Conservation (phyloP, 345 rosid genomes). For the Turnera subulata region DNA sequence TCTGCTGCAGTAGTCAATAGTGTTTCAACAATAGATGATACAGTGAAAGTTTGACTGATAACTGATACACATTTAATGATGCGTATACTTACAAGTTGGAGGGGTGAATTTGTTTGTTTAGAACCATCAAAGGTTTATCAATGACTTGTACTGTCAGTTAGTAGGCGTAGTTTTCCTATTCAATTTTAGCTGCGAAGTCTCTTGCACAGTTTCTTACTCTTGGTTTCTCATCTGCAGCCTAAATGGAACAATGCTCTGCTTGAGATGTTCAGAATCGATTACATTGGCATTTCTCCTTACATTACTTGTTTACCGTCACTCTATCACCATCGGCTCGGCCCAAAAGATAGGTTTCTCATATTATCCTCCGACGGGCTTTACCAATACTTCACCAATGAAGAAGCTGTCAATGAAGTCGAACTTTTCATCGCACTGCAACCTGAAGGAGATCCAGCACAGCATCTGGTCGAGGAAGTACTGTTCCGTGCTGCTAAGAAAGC, state of each 20-base stretch:
- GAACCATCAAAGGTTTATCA: background rate
- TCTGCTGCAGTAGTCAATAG: too few species aligned
- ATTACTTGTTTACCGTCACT: conserved; percentile 71
- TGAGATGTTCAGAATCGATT: conserved; percentile 80
- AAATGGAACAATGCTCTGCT: conserved; percentile 82
- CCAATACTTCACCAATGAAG: conserved; percentile 78
- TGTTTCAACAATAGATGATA: too few species aligned
- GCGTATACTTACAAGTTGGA: too few species aligned
- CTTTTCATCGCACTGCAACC: conserved; percentile 72
- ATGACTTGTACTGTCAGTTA: too few species aligned
- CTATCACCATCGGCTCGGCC: conserved; percentile 62
- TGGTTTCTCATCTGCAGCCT: conserved; percentile 42
- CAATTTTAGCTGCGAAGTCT: background rate
- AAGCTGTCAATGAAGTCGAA: conserved; percentile 69
- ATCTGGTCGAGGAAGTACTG: conserved; percentile 74
- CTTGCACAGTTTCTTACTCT: conserved; percentile 1
- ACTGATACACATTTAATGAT: too few species aligned
- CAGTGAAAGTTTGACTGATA: too few species aligned
- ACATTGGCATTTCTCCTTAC: conserved; percentile 74
- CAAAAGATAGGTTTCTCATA: conserved; percentile 68
- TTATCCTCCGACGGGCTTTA: conserved; percentile 90
- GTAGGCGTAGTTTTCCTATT: background rate
- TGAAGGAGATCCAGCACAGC: conserved; percentile 95
- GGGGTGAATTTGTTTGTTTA: background rate
- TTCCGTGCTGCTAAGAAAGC: conserved; percentile 90